Conservation (phyloP, 2,329 filamentous ascomycete genomes). For the Sarocladiaceae sp. region DNA sequence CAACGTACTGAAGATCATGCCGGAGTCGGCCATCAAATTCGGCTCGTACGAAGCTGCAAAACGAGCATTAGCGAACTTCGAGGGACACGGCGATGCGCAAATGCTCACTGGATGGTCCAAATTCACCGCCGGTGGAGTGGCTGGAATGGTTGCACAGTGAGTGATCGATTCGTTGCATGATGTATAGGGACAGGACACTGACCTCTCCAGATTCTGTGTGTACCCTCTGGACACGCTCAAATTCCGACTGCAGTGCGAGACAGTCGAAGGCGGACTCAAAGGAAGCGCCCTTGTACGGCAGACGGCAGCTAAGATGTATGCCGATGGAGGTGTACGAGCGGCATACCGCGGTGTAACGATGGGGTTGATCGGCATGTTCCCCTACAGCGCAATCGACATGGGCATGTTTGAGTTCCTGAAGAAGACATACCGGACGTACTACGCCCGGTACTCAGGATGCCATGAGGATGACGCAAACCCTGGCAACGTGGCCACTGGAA, state of each 20-base stretch:
- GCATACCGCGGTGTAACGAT: slow-evolving; percentile 92
- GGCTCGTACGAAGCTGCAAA: slow-evolving; percentile 96
- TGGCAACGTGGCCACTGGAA: slow-evolving; percentile 76
- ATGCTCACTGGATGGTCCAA: slow-evolving; percentile 78
- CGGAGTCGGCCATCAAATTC: slow-evolving; percentile 97
- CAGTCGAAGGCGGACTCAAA: slow-evolving; percentile 74
- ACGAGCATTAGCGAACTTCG: slow-evolving; percentile 73
- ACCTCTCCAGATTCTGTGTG: slow-evolving; percentile 66
- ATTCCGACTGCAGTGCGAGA: slow-evolving; percentile 85
- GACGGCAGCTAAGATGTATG: slow-evolving; percentile 83
- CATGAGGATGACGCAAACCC: slow-evolving; percentile 79
- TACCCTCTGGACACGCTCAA: slow-evolving; percentile 87
- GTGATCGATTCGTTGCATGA: slow-evolving; percentile 27
- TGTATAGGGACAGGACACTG: neutral
- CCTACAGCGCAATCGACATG: slow-evolving; percentile 94
- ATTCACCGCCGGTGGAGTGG: slow-evolving; percentile 83
- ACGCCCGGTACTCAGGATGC: slow-evolving; percentile 61
- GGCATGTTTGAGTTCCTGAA: slow-evolving; percentile 94
- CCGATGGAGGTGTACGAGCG: slow-evolving; percentile 62
- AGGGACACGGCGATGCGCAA: slow-evolving; percentile 79
- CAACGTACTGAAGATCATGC: slow-evolving; percentile 97
- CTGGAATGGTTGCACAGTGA: slow-evolving; percentile 89
- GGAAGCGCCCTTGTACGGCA: slow-evolving; percentile 77
- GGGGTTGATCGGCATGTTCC: slow-evolving; percentile 93
- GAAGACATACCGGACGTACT: slow-evolving; percentile 60